These are phyloP conservation scores for Plectosphaerella sp. DNA, from an alignment of 2,329 filamentous ascomycete species.

Conservation along the genomic window DNA sequence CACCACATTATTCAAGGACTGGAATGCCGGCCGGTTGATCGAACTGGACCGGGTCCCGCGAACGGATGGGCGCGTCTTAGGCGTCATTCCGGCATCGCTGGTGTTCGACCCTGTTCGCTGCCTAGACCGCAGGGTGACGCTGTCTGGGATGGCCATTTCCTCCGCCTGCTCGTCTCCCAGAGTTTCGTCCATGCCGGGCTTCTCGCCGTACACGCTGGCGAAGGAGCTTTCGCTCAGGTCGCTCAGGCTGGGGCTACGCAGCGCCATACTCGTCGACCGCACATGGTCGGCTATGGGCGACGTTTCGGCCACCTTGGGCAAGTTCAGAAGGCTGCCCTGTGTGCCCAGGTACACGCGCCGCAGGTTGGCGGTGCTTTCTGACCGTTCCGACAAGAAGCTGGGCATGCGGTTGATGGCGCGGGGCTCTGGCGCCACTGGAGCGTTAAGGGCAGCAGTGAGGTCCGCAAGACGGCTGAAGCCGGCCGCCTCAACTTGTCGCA, in stretches of 20 bases:
- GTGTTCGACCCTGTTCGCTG: conserved; percentile 1
- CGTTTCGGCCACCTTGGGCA: conserved; percentile 42
- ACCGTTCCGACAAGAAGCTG: conserved; percentile 59
- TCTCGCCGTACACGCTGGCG: conserved; percentile 57
- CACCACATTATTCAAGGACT: conserved; percentile 42
- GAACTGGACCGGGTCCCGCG: conserved; percentile 21
- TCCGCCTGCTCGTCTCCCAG: conserved; percentile 16
- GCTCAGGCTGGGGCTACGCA: conserved; percentile 57
- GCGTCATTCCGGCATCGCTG: neutral
- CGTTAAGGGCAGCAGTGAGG: conserved; percentile 16
- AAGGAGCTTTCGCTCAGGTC: conserved; percentile 66
- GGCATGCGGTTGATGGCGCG: conserved; percentile 53
- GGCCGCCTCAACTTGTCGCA: conserved; percentile 43
- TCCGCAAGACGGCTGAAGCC: conserved; percentile 26
- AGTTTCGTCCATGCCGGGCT: conserved; percentile 19
- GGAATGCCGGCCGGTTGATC: conserved; percentile 28
- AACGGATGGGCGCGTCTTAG: neutral
- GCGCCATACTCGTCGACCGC: conserved; percentile 10
- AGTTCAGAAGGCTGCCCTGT: conserved; percentile 42
- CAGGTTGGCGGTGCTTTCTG: conserved; percentile 55
- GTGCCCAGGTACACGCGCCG: conserved; percentile 53
- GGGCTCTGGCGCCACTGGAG: conserved; percentile 21
- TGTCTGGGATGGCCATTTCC: conserved; percentile 23
- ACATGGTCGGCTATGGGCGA: conserved; percentile 17
- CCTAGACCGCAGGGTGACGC: conserved; percentile 10